Evolutionary conservation across 1,284 basidiomycete genomes (phyloP), one percentile per base, ranked within the genome.

Genomic region (Marasmius tenuissimus): DNA sequence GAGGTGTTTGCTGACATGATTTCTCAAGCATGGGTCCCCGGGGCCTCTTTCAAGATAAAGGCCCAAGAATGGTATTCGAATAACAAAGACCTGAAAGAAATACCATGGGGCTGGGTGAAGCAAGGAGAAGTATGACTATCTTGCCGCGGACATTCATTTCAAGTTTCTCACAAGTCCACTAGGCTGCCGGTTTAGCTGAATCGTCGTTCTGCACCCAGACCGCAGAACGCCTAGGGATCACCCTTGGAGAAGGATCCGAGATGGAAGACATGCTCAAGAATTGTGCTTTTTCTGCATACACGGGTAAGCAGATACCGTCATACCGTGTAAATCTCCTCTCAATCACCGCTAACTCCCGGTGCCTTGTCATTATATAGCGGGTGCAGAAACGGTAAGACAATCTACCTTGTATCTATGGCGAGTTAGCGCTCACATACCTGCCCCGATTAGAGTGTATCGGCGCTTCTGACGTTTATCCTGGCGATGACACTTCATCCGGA

Each of bases 401-500:
- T 27, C 4, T 27, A 50, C n/a, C 8, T 9, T 20, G 18, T 0
- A 4, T 5, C 10, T 35, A 40, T 61, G 27, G 27, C 27, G 27
- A 27, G 27, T 27, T 4, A 27, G 27, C 27, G 27, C 27, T 20
- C 20, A 27, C 4, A 27, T 27, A 2, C 27, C 4, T 27, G 4
- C 6, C 39, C 20, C 33, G 37, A 14, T 34, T 57, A 72, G 65
- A 72, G 64, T 10, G 67, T 68, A 1, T 63, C 70, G 14, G 65
- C 67, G 0, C 38, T 74, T 42, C 54, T 61, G 9, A 61, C 67
- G 16, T 73, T 72, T 54, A 57, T 71, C 9, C 64, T 73, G 10
- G 71, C 68, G 1, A 72, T 75, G 70, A 63, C 66, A 4, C 55
- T 71, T 16, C 59, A 74, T 37, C 72, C 73, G 0, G 67, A 71